Conservation (phyloP, 345 rosid genomes). For the Eutrema heterophyllum region DNA sequence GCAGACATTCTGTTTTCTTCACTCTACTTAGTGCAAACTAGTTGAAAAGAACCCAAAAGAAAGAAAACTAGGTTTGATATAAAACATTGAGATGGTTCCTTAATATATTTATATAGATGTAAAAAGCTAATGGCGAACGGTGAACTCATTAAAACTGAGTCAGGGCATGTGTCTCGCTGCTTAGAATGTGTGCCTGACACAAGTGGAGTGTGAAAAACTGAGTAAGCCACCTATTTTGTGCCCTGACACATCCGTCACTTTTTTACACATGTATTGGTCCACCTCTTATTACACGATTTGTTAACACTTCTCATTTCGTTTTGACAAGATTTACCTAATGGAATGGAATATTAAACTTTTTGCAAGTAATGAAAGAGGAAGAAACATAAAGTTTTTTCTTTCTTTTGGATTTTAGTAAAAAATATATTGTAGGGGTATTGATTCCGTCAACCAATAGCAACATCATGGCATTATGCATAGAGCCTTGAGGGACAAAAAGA, state of each 20-base stretch:
- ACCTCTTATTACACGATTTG: conserved; percentile 12
- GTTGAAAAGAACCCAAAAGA: background rate
- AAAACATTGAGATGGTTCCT: conserved; percentile 11
- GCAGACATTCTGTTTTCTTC: background rate
- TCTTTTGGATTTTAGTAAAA: conserved; percentile 17
- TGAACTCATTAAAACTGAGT: background rate
- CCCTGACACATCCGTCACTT: conserved; percentile 28
- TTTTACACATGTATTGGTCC: conserved; percentile 26
- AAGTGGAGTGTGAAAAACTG: conserved; percentile 32
- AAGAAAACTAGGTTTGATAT: background rate
- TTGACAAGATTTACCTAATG: background rate
- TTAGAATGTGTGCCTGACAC: conserved; percentile 30
- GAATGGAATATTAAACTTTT: background rate
- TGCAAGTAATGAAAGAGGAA: background rate
- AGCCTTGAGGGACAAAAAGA: conserved; percentile 28
- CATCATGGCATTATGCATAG: conserved; percentile 26
- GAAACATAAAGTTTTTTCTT: background rate
- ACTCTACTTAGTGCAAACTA: background rate
- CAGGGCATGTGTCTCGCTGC: conserved; percentile 27
- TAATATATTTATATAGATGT: conserved; percentile 19
- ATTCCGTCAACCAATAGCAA: conserved; percentile 22
- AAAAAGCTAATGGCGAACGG: conserved; percentile 1
- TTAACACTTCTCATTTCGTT: background rate
- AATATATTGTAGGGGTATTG: conserved; percentile 11
- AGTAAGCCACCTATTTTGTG: conserved; percentile 27